These are phyloP conservation scores for Friedmanniomyces simplex DNA, from an alignment of 495 filamentous ascomycete genomes.

Conservation along the genomic window DNA sequence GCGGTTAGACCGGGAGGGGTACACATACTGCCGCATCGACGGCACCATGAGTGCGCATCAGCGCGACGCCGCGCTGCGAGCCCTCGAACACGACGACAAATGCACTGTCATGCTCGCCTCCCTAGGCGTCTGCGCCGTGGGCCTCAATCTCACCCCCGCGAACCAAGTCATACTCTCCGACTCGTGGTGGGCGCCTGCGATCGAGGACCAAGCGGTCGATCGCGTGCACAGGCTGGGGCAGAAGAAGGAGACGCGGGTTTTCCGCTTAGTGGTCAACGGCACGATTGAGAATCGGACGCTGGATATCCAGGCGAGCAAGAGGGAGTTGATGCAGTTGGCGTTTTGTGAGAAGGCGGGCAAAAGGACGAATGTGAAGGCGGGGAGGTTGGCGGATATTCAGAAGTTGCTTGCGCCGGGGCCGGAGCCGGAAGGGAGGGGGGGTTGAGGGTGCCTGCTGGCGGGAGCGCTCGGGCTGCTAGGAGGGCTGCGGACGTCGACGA, in stretches of 20 bases:
- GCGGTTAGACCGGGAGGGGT: conserved; percentile 50
- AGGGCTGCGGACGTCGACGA: no score
- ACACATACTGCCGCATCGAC: conserved; percentile 68
- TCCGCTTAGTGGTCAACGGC: conserved; percentile 74
- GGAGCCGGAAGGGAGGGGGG: no score
- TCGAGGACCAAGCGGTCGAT: conserved; percentile 96
- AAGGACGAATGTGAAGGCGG: conserved; percentile 21
- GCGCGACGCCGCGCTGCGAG: conserved; percentile 59
- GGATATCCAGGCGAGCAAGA: conserved; percentile 66
- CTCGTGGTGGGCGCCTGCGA: conserved; percentile 97
- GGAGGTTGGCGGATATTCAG: conserved; percentile 48
- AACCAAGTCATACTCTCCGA: conserved; percentile 96
- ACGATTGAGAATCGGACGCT: conserved; percentile 95
- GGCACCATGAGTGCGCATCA: conserved; percentile 60
- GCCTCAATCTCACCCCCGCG: conserved; percentile 81
- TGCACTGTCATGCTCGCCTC: conserved; percentile 75
- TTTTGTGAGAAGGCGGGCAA: conserved; percentile 31
- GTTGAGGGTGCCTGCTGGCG: no score
- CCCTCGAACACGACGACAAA: conserved; percentile 54
- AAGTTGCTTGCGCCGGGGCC: no score
- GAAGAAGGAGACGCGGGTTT: conserved; percentile 69
- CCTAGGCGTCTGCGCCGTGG: conserved; percentile 73
- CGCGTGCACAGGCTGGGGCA: conserved; percentile 99
- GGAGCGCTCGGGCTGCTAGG: no score
- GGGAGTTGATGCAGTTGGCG: conserved; percentile 62